Evolutionary conservation across 2,329 filamentous ascomycete species (phyloP).

Genomic region (Calonectria pseudoreteaudii): DNA sequence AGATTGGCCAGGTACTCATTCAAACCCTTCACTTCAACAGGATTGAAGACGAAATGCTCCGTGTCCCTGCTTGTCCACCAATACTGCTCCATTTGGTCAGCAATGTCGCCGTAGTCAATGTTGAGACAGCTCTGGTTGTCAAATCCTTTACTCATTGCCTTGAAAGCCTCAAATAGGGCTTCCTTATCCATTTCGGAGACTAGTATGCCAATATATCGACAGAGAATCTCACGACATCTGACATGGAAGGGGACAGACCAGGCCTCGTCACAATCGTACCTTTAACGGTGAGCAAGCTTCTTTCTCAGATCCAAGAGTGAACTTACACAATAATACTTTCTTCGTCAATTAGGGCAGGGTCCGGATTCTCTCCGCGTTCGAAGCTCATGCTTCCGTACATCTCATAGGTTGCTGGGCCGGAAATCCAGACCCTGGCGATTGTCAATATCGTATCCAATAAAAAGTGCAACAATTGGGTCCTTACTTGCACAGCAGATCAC

Average conservation of each 20-base stretch:
- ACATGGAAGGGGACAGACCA: constrained; percentile 13
- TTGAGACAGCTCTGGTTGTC: background rate
- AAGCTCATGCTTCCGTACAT: background rate
- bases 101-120: constrained; percentile 13
- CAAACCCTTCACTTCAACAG: constrained; percentile 5
- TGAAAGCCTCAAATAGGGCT: constrained; percentile 8
- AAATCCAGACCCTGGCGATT: background rate
- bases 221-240: constrained; percentile 12
- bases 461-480: background rate
- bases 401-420: background rate
- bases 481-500: background rate
- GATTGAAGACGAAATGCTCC: constrained; percentile 13
- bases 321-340: background rate
- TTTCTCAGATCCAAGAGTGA: accelerated
- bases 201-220: constrained; percentile 1
- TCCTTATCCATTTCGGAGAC: constrained; percentile 10
- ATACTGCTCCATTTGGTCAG: background rate
- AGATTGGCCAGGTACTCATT: background rate
- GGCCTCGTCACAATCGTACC: background rate
- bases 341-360: background rate
- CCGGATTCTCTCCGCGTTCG: background rate
- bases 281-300: background rate
- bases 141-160: background rate
- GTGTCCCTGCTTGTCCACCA: background rate
- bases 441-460: background rate